These are phyloP conservation scores for Echinosphaeria canescens DNA, from an alignment of 2,329 filamentous ascomycete genomes.

Conservation along the genomic window DNA sequence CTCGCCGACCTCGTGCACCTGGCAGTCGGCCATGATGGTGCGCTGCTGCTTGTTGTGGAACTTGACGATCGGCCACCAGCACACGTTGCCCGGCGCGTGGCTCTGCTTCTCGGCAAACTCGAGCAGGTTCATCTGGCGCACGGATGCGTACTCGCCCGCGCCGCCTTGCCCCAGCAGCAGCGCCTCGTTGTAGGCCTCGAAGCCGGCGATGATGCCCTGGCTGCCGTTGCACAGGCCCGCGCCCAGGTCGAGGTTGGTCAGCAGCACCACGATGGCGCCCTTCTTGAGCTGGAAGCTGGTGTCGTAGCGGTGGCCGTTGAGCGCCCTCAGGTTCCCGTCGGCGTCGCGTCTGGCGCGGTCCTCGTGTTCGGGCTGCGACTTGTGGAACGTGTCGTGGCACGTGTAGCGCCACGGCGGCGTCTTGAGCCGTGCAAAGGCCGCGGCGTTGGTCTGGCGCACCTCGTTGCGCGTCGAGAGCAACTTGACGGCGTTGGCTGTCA, in stretches of 20 bases:
- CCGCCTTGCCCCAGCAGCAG: conserved; percentile 5
- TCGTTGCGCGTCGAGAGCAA: conserved; percentile 19
- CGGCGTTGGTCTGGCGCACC: conserved; percentile 13
- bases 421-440: conserved; percentile 11
- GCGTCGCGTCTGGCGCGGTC: conserved; percentile 8
- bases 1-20: conserved; percentile 21
- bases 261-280: conserved; percentile 28
- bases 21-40: conserved; percentile 26
- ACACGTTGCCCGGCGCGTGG: conserved; percentile 5
- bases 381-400: conserved; percentile 17
- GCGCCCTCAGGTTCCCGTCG: conserved; percentile 10
- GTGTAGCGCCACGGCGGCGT: conserved; percentile 9
- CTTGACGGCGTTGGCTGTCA: conserved; percentile 18
- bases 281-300: conserved; percentile 19
- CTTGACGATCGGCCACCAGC: conserved; percentile 23
- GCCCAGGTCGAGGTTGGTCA: conserved; percentile 21
- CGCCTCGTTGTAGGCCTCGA: conserved; percentile 12
- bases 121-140: conserved; percentile 14
- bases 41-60: conserved; percentile 19
- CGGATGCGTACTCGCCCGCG: conserved; percentile 13
- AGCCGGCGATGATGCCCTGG: conserved; percentile 21
- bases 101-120: conserved; percentile 13
- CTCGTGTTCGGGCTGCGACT: conserved; percentile 4
- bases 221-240: conserved; percentile 22
- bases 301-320: conserved; percentile 23